Conservation (phyloP, 495 filamentous ascomycete genomes). For the Tuber calosporum region DNA sequence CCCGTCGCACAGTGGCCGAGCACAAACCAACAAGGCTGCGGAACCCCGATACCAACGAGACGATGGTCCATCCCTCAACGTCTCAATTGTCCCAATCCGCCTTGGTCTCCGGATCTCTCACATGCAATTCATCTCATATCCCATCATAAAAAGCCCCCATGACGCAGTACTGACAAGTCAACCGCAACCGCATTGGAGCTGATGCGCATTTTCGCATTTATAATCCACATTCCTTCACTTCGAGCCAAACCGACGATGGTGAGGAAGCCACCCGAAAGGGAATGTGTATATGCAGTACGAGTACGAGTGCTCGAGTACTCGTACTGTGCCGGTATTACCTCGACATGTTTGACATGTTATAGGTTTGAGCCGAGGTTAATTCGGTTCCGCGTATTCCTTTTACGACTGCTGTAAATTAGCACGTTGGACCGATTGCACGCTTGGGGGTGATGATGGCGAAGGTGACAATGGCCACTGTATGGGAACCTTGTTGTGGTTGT, state of each 20-base stretch:
- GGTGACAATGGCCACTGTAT: not conserved
- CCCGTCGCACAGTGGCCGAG: no score
- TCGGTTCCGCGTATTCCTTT: not conserved
- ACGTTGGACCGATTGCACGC: not conserved
- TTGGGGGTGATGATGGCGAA: not conserved
- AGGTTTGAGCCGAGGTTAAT: not conserved
- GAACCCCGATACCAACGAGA: not conserved
- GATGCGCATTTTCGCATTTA: not conserved
- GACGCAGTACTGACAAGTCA: not conserved
- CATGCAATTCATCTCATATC: not conserved
- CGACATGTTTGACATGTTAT: not conserved
- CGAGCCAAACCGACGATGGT: not conserved
- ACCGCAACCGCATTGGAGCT: not conserved
- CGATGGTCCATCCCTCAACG: not conserved
- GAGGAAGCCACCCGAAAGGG: not conserved
- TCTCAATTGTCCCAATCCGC: not conserved
- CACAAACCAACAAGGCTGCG: not conserved
- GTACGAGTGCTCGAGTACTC: no score
- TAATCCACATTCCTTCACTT: not conserved
- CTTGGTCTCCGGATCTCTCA: not conserved
- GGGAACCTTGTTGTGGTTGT: not conserved
- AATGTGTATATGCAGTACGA: not conserved
- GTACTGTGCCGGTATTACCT: no score
- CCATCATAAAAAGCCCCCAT: not conserved
- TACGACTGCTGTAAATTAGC: not conserved